Evolutionary conservation across 176 grass and related monocot genomes (phyloP), one percentile per base, ranked within the genome.

Genomic region (Typha latifolia): DNA sequence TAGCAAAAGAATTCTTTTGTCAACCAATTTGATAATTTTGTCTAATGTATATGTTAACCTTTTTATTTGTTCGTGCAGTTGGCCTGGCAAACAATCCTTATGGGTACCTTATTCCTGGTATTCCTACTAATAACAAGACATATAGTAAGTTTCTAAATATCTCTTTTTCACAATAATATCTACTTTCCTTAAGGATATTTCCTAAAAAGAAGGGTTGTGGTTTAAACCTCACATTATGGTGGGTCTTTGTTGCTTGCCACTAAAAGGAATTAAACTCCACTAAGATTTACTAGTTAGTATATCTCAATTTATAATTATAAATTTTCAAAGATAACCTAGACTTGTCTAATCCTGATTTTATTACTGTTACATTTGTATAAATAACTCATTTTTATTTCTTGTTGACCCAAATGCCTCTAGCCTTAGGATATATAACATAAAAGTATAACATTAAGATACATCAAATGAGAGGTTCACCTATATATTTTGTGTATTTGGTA

Each of bases 31-130:
- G 19, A 57, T 53, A 5, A 16, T 15, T 2, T 14, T 14, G 8
- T 64, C n/a, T 37, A 19, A 20, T 21, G 69, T 8, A 37, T 8
- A 6, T 37, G 34, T 4, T 37, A 37, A 37, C 34, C 4, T 24
- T 56, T 32, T 61, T 12, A 12, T n/a, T 76, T 14, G 4, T 66
- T 47, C 16, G 37, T 76, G 82, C 84, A 91, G 89, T 99, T 86
- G 89, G 51, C 82, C 13, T 99, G 95, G 95, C 95, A 99, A 81
- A 90, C 95, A 47, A 81, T 99, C 66, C 26, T 73, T 62, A 90
- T 99, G 95, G 95, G 95, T 50, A 11, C 63, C 77, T 79, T 73
- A 76, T 99, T 99, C 95, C 84, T 99, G 51, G 72, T 82, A 62
- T 34, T 99, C 71, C 89, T 99, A 73, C 78, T 99, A 67, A 18